Evolutionary conservation across 768 basidiomycete species (phyloP), one percentile per base, ranked within the genome.

Genomic region (Kwoniella shandongensis): DNA sequence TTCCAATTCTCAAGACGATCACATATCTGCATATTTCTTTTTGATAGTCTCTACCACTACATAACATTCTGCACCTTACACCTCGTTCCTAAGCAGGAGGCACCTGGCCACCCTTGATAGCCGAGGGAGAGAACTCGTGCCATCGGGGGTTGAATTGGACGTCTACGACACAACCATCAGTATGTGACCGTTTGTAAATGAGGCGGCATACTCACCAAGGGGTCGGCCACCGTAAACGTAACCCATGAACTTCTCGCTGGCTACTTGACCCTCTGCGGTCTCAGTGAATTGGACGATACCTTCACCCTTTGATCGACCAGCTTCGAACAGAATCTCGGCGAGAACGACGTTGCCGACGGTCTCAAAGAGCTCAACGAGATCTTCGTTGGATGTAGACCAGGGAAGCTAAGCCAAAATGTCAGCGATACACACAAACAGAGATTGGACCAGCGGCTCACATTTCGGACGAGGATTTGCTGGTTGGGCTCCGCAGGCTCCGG

Each of bases 371-470:
- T 99, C 94, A 20, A 99, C 93, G 41, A 99, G 80, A 75, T 99
- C 94, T 75, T 99, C 94, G 75, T 99, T 97, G 6, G 94, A 92
- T 42, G 94, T 99, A 10, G 94, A 97, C 93, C 93, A 99, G 1
- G 94, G 94, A 17, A 99, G 79, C 94, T 98, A 49, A 3, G 35
- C 18, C 27, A 48, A 32, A 10, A 17, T 53, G 22, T 48, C 27
- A 61, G 29, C 40, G 12, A n/a, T n/a, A n/a, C n/a, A 42, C 26
- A n/a, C 1, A 39, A 38, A 48, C 48, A 4, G 40, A 7, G 7
- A 58, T 11, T 8, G 2, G 2, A 18, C 6, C 7, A 30, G 22
- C n/a, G 12, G n/a, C 94, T 77, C 76, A 96, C 94, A 76, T 99
- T 99, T 78, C 91, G 87, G 67, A 98, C 93, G 85, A 94, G 89